These are phyloP conservation scores for Lanmaoa pseudosensibilis DNA, from an alignment of 768 basidiomycete species.

Conservation along the genomic window DNA sequence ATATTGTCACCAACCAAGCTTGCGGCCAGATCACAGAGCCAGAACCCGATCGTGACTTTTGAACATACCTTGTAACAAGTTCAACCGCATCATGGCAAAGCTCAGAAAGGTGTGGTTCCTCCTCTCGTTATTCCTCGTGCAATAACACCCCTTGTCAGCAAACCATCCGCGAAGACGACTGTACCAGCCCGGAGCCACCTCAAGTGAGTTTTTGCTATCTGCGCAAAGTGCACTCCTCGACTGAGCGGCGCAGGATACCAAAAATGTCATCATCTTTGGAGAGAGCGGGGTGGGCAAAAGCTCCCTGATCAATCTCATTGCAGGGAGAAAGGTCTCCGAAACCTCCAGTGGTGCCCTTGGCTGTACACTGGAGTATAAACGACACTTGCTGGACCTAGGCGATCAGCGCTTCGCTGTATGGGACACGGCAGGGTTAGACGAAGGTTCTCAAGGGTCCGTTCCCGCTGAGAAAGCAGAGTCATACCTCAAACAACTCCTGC, in stretches of 20 bases:
- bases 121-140: not conserved
- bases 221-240: not conserved
- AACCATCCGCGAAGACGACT: constrained; percentile 1
- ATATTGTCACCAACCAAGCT: not conserved
- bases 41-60: constrained; percentile 2
- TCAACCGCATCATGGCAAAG: not conserved
- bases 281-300: constrained; percentile 46
- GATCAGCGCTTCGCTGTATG: constrained; percentile 26
- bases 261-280: constrained; percentile 44
- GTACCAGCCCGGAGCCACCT: not conserved
- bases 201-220: constrained; percentile 12
- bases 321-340: constrained; percentile 22
- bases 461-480: constrained; percentile 32
- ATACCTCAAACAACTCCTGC: constrained; percentile 37
- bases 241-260: constrained; percentile 14
- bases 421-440: constrained; percentile 38
- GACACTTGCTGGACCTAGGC: constrained; percentile 24
- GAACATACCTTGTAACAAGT: not conserved
- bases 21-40: not conserved
- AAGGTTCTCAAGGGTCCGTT: constrained; percentile 27
- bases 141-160: constrained; percentile 16
- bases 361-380: constrained; percentile 35
- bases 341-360: constrained; percentile 35
- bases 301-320: constrained; percentile 45
- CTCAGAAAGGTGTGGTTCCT: constrained; percentile 16